Conservation (phyloP, 495 filamentous ascomycete genomes). For the Neurospora africana region DNA sequence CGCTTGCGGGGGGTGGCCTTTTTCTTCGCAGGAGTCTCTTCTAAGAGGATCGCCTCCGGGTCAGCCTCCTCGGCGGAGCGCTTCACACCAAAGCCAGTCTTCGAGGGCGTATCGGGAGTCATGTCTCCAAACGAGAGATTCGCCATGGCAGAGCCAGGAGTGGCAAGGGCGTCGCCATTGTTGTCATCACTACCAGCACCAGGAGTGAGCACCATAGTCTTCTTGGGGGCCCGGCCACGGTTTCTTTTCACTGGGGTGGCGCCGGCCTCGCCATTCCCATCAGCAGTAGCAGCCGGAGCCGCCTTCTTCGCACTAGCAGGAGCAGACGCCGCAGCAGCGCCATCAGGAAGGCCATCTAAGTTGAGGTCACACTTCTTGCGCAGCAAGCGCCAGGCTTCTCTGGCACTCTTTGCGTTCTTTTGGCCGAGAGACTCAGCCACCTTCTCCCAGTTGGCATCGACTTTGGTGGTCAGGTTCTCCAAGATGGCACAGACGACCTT, state of each 20-base stretch:
- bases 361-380: slow-evolving; percentile 1
- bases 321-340: not conserved
- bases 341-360: not conserved
- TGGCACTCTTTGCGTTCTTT: slow-evolving; percentile 1
- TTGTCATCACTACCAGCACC: not conserved
- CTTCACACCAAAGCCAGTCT: not conserved
- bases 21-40: not conserved
- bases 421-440: not conserved
- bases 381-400: slow-evolving; percentile 8
- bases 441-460: slow-evolving; percentile 5
- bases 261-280: not conserved
- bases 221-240: not conserved
- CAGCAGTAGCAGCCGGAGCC: not conserved
- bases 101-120: not conserved
- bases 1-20: not conserved
- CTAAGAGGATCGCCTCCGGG: not conserved
- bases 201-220: not conserved
- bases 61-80: not conserved
- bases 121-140: not conserved
- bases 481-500: slow-evolving; percentile 2
- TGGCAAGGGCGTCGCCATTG: not conserved
- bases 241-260: not conserved
- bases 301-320: not conserved
- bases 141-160: not conserved
- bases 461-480: not conserved